phyloP scores from a whole-genome alignment of 352 stramenopile species.

The Discostella stelligera region DNA sequence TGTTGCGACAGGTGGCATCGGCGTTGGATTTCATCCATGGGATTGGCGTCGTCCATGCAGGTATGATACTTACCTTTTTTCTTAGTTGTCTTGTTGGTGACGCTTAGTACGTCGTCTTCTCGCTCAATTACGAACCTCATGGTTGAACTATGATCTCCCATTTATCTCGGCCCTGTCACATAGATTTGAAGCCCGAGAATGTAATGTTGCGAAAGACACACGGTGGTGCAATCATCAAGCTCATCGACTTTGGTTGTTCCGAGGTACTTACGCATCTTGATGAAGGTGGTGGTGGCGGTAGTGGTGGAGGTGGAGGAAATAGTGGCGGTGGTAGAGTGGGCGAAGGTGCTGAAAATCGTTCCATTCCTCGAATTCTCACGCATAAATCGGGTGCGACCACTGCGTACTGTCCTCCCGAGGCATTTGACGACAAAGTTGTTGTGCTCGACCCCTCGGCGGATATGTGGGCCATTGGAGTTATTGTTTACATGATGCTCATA shows the following conservation, averaged over 20 bases:
- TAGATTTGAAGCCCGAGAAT: constrained; percentile 59
- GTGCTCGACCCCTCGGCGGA: constrained; percentile 48
- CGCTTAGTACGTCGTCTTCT: background rate
- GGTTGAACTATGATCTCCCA: background rate
- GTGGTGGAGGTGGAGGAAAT: background rate
- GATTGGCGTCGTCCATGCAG: constrained; percentile 71
- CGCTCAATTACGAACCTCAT: background rate
- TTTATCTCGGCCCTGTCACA: background rate
- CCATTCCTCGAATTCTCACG: constrained; percentile 23
- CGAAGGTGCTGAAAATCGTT: background rate
- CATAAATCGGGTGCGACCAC: constrained; percentile 56
- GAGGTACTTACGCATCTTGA: constrained; percentile 42
- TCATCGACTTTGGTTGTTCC: constrained; percentile 79
- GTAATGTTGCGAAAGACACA: constrained; percentile 62
- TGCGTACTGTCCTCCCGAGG: constrained; percentile 73
- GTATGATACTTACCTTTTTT: constrained; percentile 28
- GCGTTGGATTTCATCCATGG: constrained; percentile 77
- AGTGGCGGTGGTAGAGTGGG: background rate
- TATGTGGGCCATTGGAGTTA: constrained; percentile 81
- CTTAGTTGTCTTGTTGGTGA: background rate
- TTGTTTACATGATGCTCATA: constrained; percentile 90
- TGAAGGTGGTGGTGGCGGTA: constrained; percentile 9
- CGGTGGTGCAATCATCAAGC: constrained; percentile 50
- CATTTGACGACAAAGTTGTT: constrained; percentile 48
- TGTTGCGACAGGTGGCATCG: constrained; percentile 55